phyloP scores from a whole-genome alignment of 768 basidiomycete species.

The Tricholoma terreum region DNA sequence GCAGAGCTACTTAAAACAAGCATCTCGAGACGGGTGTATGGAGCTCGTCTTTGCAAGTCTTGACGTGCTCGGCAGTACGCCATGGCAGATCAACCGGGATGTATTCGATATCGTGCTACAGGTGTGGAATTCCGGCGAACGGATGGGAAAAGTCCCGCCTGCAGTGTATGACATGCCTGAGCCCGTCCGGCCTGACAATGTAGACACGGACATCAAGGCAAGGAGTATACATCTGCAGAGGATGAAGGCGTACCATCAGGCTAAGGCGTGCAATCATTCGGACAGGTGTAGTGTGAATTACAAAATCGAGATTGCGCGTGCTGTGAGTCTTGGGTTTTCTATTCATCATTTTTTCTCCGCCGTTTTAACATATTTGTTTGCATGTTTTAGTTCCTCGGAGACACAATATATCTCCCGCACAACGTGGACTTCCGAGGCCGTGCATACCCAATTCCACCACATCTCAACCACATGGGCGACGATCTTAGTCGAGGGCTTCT shows the following conservation, averaged over 20 bases:
- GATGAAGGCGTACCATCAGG: conserved; percentile 51
- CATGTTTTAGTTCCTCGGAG: conserved; percentile 70
- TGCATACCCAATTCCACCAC: conserved; percentile 94
- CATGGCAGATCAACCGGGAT: conserved; percentile 83
- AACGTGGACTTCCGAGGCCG: conserved; percentile 97
- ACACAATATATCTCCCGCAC: conserved; percentile 89
- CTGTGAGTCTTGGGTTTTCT: conserved; percentile 48
- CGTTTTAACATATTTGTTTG: conserved; percentile 3
- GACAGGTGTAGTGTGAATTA: conserved; percentile 94
- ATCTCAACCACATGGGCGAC: conserved; percentile 94
- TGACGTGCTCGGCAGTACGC: conserved; percentile 85
- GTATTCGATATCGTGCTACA: conserved; percentile 72
- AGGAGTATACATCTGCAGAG: conserved; percentile 53
- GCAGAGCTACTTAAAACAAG: conserved; percentile 68
- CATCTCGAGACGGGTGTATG: conserved; percentile 69
- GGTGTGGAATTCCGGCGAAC: conserved; percentile 86
- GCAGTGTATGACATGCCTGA: conserved; percentile 61
- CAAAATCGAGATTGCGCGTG: conserved; percentile 92
- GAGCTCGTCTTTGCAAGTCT: conserved; percentile 86
- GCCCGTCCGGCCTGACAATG: conserved; percentile 49
- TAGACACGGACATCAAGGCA: conserved; percentile 49
- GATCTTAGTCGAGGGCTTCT: conserved; percentile 88
- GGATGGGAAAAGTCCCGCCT: conserved; percentile 83
- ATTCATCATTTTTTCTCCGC: background rate
- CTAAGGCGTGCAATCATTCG: conserved; percentile 80